Conservation (phyloP, 106 monocot species). For the Gastrodia elata region DNA sequence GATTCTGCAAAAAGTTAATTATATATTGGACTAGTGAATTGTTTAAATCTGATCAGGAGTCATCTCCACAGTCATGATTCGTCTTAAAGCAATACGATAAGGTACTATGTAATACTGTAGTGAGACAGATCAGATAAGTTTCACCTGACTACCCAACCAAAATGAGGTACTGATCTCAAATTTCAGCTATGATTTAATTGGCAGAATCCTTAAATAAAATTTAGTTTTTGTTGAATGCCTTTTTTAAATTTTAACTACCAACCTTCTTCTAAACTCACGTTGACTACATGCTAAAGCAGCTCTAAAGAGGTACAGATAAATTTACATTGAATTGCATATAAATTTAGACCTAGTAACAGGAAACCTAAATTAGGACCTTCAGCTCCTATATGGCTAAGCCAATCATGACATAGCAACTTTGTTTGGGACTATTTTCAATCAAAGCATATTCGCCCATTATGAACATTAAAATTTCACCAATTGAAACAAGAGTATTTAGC, state of each 20-base stretch:
- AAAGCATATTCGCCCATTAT: not conserved
- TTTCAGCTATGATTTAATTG: no score
- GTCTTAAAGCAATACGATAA: not conserved
- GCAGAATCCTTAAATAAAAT: no score
- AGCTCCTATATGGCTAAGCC: not conserved
- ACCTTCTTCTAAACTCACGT: not conserved
- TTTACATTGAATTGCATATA: not conserved
- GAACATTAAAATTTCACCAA: not conserved
- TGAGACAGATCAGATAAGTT: not conserved
- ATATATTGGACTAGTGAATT: no score
- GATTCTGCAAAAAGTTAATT: no score
- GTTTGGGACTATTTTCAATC: not conserved
- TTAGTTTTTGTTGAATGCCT: not conserved
- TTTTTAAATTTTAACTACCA: not conserved
- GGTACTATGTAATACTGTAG: not conserved
- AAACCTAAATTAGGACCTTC: not conserved
- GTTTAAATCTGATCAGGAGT: no score
- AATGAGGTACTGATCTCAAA: no score
- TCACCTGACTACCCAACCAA: not conserved
- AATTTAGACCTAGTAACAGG: not conserved
- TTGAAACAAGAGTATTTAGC: not conserved
- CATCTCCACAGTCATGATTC: no score
- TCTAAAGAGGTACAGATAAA: not conserved
- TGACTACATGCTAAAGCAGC: not conserved
- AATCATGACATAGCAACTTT: not conserved